Base-by-base conservation (phyloP, 1,284 basidiomycete genomes). In the Ustilago trichophora region DNA sequence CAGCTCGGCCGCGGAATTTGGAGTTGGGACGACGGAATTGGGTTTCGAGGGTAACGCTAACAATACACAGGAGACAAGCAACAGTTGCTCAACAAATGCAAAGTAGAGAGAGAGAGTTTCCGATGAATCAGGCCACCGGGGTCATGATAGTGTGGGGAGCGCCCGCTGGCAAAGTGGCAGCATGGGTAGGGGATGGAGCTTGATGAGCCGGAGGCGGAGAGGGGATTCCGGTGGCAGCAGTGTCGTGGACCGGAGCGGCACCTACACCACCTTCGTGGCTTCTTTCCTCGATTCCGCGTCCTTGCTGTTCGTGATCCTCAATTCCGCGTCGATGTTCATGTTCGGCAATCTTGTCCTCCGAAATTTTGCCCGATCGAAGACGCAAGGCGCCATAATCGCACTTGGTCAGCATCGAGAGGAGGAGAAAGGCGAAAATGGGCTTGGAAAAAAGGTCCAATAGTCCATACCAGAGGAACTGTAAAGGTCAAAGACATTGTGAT, bases 381-480 rank as follows among this genome's bases (percentile, higher is more conserved):
- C 53, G 53, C 31, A 77, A 56, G 10, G 41, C 33, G 21, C 42
- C 45, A 31, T 71, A 75, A 46, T 72, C 55, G 29, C 73, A 58
- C 8, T 47, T 52, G 16, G 59, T 26, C 5, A 77, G 49, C 44
- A 64, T 47, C 16, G 36, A 38, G 25, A 76, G 58, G 22, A 78
- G 72, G 34, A 73, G 36, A 22, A 78, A 52, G 2, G 69, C 58
- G 47, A 76, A 78, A 26, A 76, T 37, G 7, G 74, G 79, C 54
- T 85, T 87, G 46, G 85, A 83, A 67, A 88, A 46, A 12, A 88
- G 49, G 68, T 88, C 87, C 58, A 88, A 82, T 22, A 79, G 29
- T 9, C 87, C 87, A 78, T 88, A 88, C 82, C 86, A 88, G 55
- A 86, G 69, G 80, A 83, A 82, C 72, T 84, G 45, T 21, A 25